Base-by-base conservation (phyloP, 345 rosid species). In the Leavenworthia alabamica region DNA sequence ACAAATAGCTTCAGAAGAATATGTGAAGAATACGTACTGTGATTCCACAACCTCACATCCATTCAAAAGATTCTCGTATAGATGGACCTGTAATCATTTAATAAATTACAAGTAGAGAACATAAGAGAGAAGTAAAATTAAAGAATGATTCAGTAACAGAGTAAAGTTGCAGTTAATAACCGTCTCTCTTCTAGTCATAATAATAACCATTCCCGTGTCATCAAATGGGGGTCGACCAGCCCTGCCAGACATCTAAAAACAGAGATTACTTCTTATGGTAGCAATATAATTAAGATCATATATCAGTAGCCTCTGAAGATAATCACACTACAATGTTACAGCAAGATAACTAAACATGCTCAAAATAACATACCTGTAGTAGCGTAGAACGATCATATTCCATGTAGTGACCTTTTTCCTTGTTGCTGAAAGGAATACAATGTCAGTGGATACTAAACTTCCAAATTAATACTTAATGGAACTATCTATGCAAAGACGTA, bases 171-270 rank as follows among this genome's bases (percentile, higher is more conserved):
- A 5, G 41, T 43, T 7, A 46, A 54, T 77, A 77, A 93, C 99
- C 50, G 99, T 89, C 76, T 87, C 96, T 77, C 83, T 81, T 85
- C 97, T 85, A 24, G 97, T 93, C 99, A 93, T 93, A 64, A 91
- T 88, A 73, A 93, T 46, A 62, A 89, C 97, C 75, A 76, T 74
- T 67, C 99, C 99, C 44, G 94, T 83, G 72, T 86, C 94, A 66
- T 89, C 95, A 84, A 89, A 93, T 56, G 99, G 99, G 52, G 99
- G 99, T 67, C 97, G 79, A 37, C 99, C 99, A 64, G 99, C 99
- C 80, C 99, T 83, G 67, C 99, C 99, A 72, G 82, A 81, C 96
- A 93, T 93, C 99, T 78, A 35, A 58, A 45, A 72, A 46, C 17
- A 66, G 24, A 72, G 19, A 45, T 65, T 44, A 72, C 24, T 51